Evolutionary conservation across 192 early-diverging fungal species (phyloP).

Genomic region (Backusella psychrophila): DNA sequence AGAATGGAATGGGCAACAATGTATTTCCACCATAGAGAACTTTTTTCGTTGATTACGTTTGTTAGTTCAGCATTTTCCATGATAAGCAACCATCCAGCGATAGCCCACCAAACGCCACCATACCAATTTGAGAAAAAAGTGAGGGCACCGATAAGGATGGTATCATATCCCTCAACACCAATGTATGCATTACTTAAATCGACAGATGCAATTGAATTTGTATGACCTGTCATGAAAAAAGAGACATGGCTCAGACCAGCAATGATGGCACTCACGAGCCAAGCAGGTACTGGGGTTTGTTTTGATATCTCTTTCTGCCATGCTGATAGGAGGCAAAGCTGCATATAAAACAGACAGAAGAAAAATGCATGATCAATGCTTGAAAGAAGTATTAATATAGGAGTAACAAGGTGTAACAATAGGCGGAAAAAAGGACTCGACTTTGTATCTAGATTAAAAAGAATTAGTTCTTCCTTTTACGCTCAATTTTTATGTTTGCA

Average conservation of each 20-base stretch:
- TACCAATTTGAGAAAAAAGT: slow-evolving; percentile 74
- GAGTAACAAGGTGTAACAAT: slow-evolving; percentile 45
- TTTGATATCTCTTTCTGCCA: slow-evolving; percentile 13
- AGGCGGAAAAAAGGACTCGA: slow-evolving; percentile 13
- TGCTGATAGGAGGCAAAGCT: slow-evolving; percentile 33
- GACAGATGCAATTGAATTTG: slow-evolving; percentile 76
- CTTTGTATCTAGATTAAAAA: slow-evolving; percentile 4
- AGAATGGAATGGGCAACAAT: slow-evolving; percentile 23
- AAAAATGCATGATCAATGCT: slow-evolving; percentile 61
- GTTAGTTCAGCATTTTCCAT: slow-evolving; percentile 17
- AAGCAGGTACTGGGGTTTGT: neutral
- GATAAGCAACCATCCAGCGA: slow-evolving; percentile 38
- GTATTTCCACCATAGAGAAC: slow-evolving; percentile 12
- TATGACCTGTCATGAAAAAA: slow-evolving; percentile 71
- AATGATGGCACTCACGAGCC: slow-evolving; percentile 13
- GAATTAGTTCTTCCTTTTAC: neutral
- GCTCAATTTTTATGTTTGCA: neutral
- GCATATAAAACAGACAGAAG: slow-evolving; percentile 53
- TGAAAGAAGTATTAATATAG: slow-evolving; percentile 62
- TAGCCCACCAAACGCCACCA: slow-evolving; percentile 65
- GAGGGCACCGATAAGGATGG: slow-evolving; percentile 57
- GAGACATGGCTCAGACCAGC: slow-evolving; percentile 51
- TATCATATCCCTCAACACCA: slow-evolving; percentile 66
- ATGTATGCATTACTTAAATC: slow-evolving; percentile 76
- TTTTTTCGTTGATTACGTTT: neutral